These are phyloP conservation scores for Hyparrhenia diplandra DNA, from an alignment of 176 grass and related monocot species.

Conservation along the genomic window DNA sequence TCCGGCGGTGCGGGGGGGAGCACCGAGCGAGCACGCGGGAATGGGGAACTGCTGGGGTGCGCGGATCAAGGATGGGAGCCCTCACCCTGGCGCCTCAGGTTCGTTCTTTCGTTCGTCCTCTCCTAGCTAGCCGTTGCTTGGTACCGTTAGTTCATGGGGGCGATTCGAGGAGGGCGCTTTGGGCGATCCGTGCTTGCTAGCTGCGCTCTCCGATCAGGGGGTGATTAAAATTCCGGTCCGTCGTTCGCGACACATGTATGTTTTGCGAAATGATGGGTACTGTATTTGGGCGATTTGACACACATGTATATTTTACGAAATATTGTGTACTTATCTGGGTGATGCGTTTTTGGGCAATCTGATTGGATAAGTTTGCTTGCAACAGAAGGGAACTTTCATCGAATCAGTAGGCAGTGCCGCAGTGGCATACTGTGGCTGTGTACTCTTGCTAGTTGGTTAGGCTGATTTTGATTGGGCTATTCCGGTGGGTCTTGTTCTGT, in stretches of 20 bases:
- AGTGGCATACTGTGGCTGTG: background rate
- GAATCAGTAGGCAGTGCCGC: background rate
- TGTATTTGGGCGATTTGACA: background rate
- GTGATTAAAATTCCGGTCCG: background rate
- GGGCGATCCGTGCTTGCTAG: background rate
- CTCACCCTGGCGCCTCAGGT: slow-evolving; percentile 56
- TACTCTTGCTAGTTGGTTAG: background rate
- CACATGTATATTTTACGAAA: background rate
- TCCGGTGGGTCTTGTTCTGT: slow-evolving; percentile 1
- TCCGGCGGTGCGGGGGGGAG: slow-evolving; percentile 4
- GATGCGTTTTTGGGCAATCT: background rate
- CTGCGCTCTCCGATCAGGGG: background rate
- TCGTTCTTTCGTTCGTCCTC: background rate
- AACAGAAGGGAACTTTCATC: background rate
- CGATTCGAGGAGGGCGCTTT: background rate
- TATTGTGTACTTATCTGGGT: too few species aligned
- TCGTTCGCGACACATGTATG: too few species aligned
- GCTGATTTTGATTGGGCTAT: background rate
- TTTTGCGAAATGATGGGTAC: background rate
- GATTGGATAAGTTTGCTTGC: background rate
- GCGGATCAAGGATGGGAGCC: slow-evolving; percentile 69
- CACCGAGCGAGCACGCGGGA: background rate
- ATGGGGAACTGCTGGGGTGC: slow-evolving; percentile 86
- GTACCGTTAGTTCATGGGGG: background rate
- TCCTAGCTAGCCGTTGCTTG: background rate